A percentile compares a stretch with the other conserved stretches of the same genome.
phyloP scores from a whole-genome alignment of 2,329 filamentous ascomycete genomes.

The Chaetomium globosum region DNA sequence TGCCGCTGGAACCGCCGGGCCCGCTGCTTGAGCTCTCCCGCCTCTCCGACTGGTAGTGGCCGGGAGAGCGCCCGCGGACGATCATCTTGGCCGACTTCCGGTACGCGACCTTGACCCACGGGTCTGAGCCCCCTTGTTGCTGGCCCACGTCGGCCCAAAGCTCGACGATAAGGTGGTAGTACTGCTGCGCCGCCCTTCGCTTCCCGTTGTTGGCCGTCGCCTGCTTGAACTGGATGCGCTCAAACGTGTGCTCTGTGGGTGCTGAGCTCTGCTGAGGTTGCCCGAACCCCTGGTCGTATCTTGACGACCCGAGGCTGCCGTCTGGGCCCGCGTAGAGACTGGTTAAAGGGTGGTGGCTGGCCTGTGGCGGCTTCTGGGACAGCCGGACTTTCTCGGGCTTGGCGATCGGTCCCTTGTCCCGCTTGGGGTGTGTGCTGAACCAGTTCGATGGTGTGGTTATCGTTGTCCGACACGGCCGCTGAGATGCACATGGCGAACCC shows the following conservation, averaged over 20 bases:
- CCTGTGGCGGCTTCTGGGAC: conserved; percentile 64
- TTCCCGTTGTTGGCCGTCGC: conserved; percentile 95
- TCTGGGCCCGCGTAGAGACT: conserved; percentile 50
- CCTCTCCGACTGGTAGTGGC: conserved; percentile 74
- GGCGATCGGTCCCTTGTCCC: conserved; percentile 81
- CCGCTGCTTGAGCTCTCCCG: conserved; percentile 71
- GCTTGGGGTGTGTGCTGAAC: conserved; percentile 91
- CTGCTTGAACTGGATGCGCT: conserved; percentile 92
- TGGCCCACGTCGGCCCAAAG: conserved; percentile 70
- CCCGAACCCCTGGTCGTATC: conserved; percentile 51
- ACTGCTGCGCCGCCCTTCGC: conserved; percentile 84
- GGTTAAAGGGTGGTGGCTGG: conserved; percentile 46
- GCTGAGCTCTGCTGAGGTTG: conserved; percentile 45
- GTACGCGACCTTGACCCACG: conserved; percentile 71
- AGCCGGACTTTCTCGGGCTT: conserved; percentile 72
- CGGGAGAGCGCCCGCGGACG: conserved; percentile 80
- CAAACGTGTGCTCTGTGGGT: conserved; percentile 67
- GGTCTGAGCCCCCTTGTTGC: conserved; percentile 48
- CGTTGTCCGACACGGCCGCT: conserved; percentile 75
- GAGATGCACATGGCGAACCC: conserved; percentile 83
- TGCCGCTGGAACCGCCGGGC: conserved; percentile 64
- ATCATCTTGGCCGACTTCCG: conserved; percentile 79
- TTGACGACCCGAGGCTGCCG: conserved; percentile 41
- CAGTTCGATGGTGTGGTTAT: conserved; percentile 76
- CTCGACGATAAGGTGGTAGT: conserved; percentile 88